Base-by-base conservation (phyloP, 805 yeast genomes). In the Candida chilensis region DNA sequence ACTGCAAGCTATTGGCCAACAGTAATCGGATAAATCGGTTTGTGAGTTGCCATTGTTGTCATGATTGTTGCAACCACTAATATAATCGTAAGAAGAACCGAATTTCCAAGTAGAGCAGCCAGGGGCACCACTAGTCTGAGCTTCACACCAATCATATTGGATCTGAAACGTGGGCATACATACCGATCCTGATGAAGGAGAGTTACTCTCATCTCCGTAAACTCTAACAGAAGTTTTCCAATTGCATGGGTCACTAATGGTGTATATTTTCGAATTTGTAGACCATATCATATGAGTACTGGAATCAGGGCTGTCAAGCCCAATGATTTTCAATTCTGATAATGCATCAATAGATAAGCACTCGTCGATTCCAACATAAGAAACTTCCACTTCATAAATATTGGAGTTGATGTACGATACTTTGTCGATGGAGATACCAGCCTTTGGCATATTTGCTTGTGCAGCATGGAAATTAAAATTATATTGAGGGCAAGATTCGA, bases 141-240 rank as follows among this genome's bases (percentile, higher is more conserved):
- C n/a, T n/a, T n/a, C n/a, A 31, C 48, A 41, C 48, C 50, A 45
- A 16, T 45, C 47, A 24, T 25, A 44, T 30, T 45, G 47, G 13
- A 45, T 41, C 24, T 37, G 34, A 27, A 30, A 41, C 3, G 16
- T 22, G 3, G 31, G 37, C 40, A 40, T 34, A 5, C 24, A 17
- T 17, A 34, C 39, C n/a, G n/a, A n/a, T n/a, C n/a, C n/a, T n/a
- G n/a, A n/a, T n/a, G n/a, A n/a, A n/a, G n/a, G n/a, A n/a, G n/a
- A n/a, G n/a, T n/a, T n/a, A n/a, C n/a, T n/a, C n/a, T n/a, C n/a
- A n/a, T n/a, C n/a, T n/a, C n/a, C n/a, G n/a, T n/a, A n/a, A 3
- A 3, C 7, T 3, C 37, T 41, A 25, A 18, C 24, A 8, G 30
- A 19, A 19, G 18, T 16, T 10, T 19, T n/a, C 41, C 40, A 41